Conservation (phyloP, 768 basidiomycete species). For the Panaeolus cyanescens region DNA sequence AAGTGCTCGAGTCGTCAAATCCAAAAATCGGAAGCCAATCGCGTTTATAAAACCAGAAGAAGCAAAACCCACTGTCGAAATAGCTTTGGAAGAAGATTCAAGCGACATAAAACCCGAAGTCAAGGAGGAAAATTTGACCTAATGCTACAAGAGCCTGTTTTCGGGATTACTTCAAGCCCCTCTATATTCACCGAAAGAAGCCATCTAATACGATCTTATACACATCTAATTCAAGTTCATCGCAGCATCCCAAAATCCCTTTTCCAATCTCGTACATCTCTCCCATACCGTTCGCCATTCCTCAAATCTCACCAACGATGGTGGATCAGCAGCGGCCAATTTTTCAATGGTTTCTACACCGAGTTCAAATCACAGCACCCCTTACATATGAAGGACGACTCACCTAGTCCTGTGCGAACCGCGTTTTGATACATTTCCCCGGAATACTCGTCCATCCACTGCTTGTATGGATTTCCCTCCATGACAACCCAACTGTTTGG, state of each 20-base stretch:
- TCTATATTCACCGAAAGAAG: background rate
- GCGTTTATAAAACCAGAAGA: slow-evolving; percentile 14
- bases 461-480: slow-evolving; percentile 72
- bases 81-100: slow-evolving; percentile 30
- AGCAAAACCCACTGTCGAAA: slow-evolving; percentile 33
- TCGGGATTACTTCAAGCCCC: background rate
- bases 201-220: too few species aligned
- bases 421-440: slow-evolving; percentile 72
- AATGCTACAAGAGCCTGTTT: background rate
- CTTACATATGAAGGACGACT: slow-evolving; percentile 19
- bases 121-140: background rate
- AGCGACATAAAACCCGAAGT: slow-evolving; percentile 12
- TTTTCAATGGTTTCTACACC: slow-evolving; percentile 71
- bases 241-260: slow-evolving; percentile 81
- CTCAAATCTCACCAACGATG: slow-evolving; percentile 55
- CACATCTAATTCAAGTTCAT: slow-evolving; percentile 25
- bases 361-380: background rate
- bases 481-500: slow-evolving; percentile 56
- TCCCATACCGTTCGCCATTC: slow-evolving; percentile 78
- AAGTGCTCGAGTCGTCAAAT: slow-evolving; percentile 44
- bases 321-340: slow-evolving; percentile 60
- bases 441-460: slow-evolving; percentile 81
- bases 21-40: slow-evolving; percentile 28
- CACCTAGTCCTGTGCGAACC: slow-evolving; percentile 75
- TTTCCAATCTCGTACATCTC: slow-evolving; percentile 76